These are phyloP conservation scores for Endotrypanum monterogeii DNA, from an alignment of 208 protist genomes.

Conservation along the genomic window DNA sequence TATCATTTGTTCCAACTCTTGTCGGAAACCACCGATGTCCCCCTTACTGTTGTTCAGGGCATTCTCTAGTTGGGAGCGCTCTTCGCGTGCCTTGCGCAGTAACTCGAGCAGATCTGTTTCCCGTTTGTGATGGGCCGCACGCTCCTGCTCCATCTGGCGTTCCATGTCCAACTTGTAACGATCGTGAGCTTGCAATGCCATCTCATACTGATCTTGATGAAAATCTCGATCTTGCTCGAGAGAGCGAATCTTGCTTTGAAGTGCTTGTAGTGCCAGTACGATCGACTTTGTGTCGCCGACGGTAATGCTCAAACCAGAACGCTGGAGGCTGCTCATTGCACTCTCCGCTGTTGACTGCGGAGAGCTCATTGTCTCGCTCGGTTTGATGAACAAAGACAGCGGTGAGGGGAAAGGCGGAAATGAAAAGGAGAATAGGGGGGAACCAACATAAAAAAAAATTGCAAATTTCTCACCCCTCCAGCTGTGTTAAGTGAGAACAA, in stretches of 20 bases:
- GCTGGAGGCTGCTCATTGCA: conserved; percentile 63
- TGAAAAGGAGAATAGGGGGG: not conserved
- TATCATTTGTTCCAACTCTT: conserved; percentile 83
- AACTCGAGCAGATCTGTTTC: conserved; percentile 80
- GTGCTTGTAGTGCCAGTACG: conserved; percentile 85
- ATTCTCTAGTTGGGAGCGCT: conserved; percentile 62
- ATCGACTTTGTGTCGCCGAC: conserved; percentile 92
- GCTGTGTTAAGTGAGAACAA: too few relatives aligned
- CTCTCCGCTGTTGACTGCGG: conserved; percentile 45
- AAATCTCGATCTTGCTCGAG: conserved; percentile 88
- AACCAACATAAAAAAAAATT: too few relatives aligned
- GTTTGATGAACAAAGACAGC: not conserved
- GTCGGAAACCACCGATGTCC: conserved; percentile 60
- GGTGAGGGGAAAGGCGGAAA: not conserved
- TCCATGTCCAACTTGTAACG: conserved; percentile 88
- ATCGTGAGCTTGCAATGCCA: conserved; percentile 76
- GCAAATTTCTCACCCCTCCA: too few relatives aligned
- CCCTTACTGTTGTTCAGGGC: conserved; percentile 53
- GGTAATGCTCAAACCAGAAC: conserved; percentile 85
- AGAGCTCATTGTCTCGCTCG: conserved; percentile 2
- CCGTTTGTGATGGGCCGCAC: conserved; percentile 62
- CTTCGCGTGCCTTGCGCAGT: conserved; percentile 64
- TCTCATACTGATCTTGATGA: conserved; percentile 90
- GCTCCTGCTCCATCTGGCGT: conserved; percentile 82
- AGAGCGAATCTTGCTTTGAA: conserved; percentile 87